Evolutionary conservation across 164 flowering plant species (phyloP), one percentile per base, ranked within the genome.

Genomic region (Hamamelis virginiana): DNA sequence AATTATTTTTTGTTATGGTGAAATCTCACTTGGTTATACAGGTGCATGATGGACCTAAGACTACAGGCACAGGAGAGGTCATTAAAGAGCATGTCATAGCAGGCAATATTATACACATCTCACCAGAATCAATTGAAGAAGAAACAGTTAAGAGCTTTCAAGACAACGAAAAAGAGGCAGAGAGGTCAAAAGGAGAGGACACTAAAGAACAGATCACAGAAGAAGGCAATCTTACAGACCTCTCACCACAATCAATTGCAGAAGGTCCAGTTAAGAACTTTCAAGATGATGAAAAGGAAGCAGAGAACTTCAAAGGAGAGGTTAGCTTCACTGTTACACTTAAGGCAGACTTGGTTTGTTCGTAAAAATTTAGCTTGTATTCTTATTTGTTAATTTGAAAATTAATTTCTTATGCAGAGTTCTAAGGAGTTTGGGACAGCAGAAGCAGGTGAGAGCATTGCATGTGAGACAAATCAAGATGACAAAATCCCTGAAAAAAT

Each of bases 231-330:
- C 47, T 46, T 16, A 12, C 13, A 59, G 50, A 56, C 48, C 58
- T 50, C 44, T 41, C 46, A 61, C 72, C 22, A 50, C 41, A 51
- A 18, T 38, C 33, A 11, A 25, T 41, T 25, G 28, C 28, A 69
- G 66, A 52, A 55, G 61, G 9, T 51, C 48, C 63, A 55, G 62
- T 19, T 38, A 53, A 62, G 44, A 69, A 48, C 55, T 55, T 48
- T 19, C 64, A 33, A 57, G 58, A 69, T 0, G 14, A 46, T 27
- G 57, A 14, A 47, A 46, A 69, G 52, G 61, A 51, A 12, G 51
- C 27, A 22, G 58, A 69, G 22, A 69, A 21, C n/a, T 69, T 43
- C 59, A 61, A 25, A n/a, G 75, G 23, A 67, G 75, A 72, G 75
- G 75, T 72, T 27, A 64, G 68, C 43, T 63, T 53, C 19, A n/a